Evolutionary conservation across 1,139 yeast species (phyloP).

Genomic region (Spathaspora sp.): DNA sequence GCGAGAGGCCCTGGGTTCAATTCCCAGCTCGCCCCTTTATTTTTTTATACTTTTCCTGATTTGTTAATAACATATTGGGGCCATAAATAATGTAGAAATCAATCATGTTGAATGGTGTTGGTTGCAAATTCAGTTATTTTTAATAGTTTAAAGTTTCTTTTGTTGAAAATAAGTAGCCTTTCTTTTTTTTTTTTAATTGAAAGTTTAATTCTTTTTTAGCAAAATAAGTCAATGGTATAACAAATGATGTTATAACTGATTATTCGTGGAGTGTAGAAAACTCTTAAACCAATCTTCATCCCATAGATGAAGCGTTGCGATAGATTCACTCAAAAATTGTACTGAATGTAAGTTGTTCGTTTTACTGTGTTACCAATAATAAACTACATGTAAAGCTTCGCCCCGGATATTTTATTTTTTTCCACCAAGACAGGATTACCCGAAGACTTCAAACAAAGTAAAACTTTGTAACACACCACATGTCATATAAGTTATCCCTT

Average conservation of each 20-base stretch:
- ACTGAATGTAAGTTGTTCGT: not conserved
- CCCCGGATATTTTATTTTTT: not conserved
- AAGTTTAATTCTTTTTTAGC: not conserved
- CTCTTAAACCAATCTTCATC: too few relatives aligned
- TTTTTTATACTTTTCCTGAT: not conserved
- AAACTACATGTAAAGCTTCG: not conserved
- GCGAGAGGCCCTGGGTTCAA: conserved; percentile 12
- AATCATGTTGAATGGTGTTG: not conserved
- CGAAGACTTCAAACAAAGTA: not conserved
- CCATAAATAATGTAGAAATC: not conserved
- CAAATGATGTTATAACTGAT: too few relatives aligned
- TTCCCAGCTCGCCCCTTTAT: conserved; percentile 10
- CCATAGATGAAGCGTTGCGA: too few relatives aligned
- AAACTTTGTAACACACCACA: not conserved
- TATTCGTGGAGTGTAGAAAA: too few relatives aligned
- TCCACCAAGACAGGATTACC: not conserved
- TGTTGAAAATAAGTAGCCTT: not conserved
- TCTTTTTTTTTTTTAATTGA: not conserved
- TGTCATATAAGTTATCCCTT: not conserved
- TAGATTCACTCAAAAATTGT: too few relatives aligned
- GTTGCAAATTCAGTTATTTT: not conserved
- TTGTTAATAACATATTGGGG: not conserved
- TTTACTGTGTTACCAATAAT: not conserved
- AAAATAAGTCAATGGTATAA: too few relatives aligned
- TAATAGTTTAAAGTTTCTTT: not conserved